Evolutionary conservation across 805 yeast genomes (phyloP).

Genomic region (Alloascoidea africana): DNA sequence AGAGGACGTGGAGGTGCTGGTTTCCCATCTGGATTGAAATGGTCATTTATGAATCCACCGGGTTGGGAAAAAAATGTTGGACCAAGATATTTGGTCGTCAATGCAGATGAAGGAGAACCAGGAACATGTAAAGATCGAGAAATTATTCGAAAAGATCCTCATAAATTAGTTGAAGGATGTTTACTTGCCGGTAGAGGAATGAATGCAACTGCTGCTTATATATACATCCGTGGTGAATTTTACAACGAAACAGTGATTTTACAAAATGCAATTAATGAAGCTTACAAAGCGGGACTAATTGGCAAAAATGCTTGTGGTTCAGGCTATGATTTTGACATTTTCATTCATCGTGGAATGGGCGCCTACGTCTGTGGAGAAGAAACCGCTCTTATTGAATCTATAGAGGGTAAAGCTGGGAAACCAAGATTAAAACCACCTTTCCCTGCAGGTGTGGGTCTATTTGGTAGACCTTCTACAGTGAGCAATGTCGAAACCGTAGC

Average conservation of each 20-base stretch:
- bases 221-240: constrained; percentile 83
- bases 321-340: constrained; percentile 73
- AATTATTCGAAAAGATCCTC: constrained; percentile 84
- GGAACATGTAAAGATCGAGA: constrained; percentile 91
- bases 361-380: constrained; percentile 91
- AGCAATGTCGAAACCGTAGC: constrained; percentile 87
- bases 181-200: constrained; percentile 78
- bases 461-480: constrained; percentile 84
- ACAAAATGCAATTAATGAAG: constrained; percentile 78
- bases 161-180: constrained; percentile 86
- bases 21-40: constrained; percentile 79
- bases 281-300: constrained; percentile 63
- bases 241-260: constrained; percentile 63
- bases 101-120: constrained; percentile 93
- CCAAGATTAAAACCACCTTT: constrained; percentile 91
- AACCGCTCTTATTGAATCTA: constrained; percentile 75
- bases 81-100: constrained; percentile 79
- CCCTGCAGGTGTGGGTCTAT: constrained; percentile 88
- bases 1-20: constrained; percentile 95
- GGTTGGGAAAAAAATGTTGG: constrained; percentile 87
- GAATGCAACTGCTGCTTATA: constrained; percentile 89
- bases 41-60: constrained; percentile 93
- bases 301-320: constrained; percentile 83
- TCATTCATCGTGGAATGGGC: constrained; percentile 85
- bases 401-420: constrained; percentile 89